Conservation (phyloP, 805 yeast genomes). For the Kodamaea laetipori region DNA sequence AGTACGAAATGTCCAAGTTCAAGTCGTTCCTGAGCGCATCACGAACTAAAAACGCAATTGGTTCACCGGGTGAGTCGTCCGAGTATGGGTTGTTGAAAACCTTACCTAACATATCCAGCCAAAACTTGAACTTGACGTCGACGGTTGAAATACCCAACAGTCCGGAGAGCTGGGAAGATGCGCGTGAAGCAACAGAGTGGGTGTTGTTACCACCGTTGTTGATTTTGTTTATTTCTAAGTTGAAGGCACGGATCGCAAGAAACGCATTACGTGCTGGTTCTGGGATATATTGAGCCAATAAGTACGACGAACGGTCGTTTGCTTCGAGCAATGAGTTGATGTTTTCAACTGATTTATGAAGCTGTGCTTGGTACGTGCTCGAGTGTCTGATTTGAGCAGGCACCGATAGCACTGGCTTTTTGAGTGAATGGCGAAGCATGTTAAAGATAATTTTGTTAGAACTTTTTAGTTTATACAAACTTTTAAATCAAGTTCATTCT, state of each 20-base stretch:
- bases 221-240: constrained; percentile 61
- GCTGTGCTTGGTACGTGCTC: constrained; percentile 20
- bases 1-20: constrained; percentile 52
- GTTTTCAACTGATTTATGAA: constrained; percentile 41
- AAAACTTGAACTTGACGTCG: constrained; percentile 66
- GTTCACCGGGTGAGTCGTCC: constrained; percentile 53
- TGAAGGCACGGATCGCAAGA: constrained; percentile 65
- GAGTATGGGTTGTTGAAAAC: constrained; percentile 39
- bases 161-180: constrained; percentile 30
- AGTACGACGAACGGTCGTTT: constrained; percentile 62
- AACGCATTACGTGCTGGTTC: constrained; percentile 61
- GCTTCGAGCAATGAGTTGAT: constrained; percentile 47
- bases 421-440: too few species aligned
- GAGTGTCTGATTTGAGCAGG: neutral
- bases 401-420: neutral
- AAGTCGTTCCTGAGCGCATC: constrained; percentile 53
- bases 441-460: too few species aligned
- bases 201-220: constrained; percentile 29
- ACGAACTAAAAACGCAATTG: constrained; percentile 60
- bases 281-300: constrained; percentile 72
- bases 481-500: too few species aligned
- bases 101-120: constrained; percentile 63
- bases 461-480: too few species aligned
- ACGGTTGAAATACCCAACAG: constrained; percentile 42
- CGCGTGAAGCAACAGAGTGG: constrained; percentile 30